Base-by-base conservation (phyloP, 2,329 filamentous ascomycete species). In the Macroventuria anomochaeta region DNA sequence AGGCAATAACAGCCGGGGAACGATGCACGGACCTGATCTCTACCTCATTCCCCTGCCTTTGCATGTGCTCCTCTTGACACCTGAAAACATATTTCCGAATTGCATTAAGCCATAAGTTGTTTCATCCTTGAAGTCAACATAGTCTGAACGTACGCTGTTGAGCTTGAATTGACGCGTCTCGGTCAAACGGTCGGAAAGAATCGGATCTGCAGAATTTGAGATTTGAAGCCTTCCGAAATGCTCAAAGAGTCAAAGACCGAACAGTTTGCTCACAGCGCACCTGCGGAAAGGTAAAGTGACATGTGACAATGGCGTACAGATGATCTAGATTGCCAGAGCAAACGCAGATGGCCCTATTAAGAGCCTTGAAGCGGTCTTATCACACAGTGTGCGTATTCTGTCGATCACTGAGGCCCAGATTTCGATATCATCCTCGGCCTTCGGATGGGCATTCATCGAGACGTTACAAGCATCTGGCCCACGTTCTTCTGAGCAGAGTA, bases 1-100 rank as follows among this genome's bases (percentile, higher is more conserved):
- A 34, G 38, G 38, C 28, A 48, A 32, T 38, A 20, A 26, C 39
- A 48, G 44, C 51, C 44, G 39, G 15, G 31, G 32, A 34, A 13
- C 13, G 28, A 36, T 21, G 34, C 43, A 42, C 43, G 23, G 44
- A 33, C 47, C 15, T 47, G 26, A 33, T 33, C 17, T 31, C 34
- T 20, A 13, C 23, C n/a, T 18, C 36, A 8, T 40, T 39, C 21
- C 8, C 7, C 11, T 17, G 8, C 38, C 20, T 29, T 18, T 1
- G 12, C 39, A 20, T 20, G 1, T 32, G 10, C 13, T 6, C 5
- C 12, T 31, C 28, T 17, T 13, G 7, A 12, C 17, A 11, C 5
- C 17, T n/a, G n/a, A 6, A 21, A 10, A 23, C 17, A 32, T 8
- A 4, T 15, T 31, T 12, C 1, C 20, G 23, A n/a, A 29, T n/a